These are phyloP conservation scores for Globisporangium cylindrosporum DNA, from an alignment of 352 stramenopile genomes.

Conservation along the genomic window DNA sequence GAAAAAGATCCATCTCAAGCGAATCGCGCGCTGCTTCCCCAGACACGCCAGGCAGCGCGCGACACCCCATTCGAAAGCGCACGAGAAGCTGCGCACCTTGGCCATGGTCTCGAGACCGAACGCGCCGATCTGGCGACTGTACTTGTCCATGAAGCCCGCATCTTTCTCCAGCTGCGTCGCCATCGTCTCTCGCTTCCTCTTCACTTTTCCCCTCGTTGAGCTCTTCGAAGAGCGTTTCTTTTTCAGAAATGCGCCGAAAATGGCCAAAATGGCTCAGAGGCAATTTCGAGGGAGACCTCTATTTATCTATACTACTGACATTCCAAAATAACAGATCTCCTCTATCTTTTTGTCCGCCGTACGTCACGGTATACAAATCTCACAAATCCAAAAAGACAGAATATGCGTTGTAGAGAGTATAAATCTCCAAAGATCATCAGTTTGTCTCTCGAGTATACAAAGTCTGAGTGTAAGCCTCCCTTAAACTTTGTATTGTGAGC, in stretches of 20 bases:
- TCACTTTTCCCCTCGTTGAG: slow-evolving; percentile 22
- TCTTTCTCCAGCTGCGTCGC: slow-evolving; percentile 74
- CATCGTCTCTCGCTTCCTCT: slow-evolving; percentile 51
- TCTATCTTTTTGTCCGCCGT: too few species aligned
- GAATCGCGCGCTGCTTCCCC: background rate
- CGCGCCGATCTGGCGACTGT: slow-evolving; percentile 90
- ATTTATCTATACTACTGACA: too few species aligned
- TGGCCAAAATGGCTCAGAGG: too few species aligned
- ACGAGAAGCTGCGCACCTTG: slow-evolving; percentile 48
- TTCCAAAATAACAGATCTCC: too few species aligned
- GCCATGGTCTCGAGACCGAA: slow-evolving; percentile 91
- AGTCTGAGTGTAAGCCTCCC: too few species aligned
- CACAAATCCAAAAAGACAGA: too few species aligned
- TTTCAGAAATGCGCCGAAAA: background rate
- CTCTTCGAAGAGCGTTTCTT: slow-evolving; percentile 22
- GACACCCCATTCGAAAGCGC: slow-evolving; percentile 13
- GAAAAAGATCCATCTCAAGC: background rate
- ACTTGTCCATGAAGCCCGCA: slow-evolving; percentile 93
- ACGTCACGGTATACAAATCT: too few species aligned
- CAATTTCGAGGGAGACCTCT: too few species aligned
- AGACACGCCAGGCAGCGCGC: background rate
- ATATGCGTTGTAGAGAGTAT: too few species aligned
- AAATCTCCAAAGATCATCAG: too few species aligned
- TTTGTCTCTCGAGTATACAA: too few species aligned
- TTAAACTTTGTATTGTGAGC: too few species aligned